Evolutionary conservation across 78 protist species (phyloP), one percentile per base, ranked within the genome.

Genomic region (Dictyostelium capitatum): DNA sequence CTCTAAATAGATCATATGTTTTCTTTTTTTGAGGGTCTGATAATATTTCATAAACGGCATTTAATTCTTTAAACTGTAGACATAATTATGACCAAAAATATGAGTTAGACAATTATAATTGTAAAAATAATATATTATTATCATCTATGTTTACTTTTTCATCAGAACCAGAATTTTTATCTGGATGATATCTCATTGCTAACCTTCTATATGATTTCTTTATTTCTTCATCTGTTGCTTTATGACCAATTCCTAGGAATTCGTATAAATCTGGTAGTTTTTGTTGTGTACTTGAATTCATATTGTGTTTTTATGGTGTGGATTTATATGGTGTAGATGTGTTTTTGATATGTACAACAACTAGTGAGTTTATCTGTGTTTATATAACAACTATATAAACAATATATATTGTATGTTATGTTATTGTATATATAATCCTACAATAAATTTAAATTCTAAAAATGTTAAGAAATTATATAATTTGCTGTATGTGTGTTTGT

Each of bases 11-110:
- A 75, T 85, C 92, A 41, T 85, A 85, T 6, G 92, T 85, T 77
- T 56, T 57, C 43, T 56, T 85, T 48, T 85, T 85, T 64, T 85
- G 92, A 17, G 92, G 92, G 41, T 85, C 83, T 48, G 92, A 85
- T 48, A 85, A 28, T 47, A 85, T 85, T 32, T 85, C 92, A 51
- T 85, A 85, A 20, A 85, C 92, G 25, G 92, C 92, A 51, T 69
- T 85, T 48, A 85, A 75, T 48, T 85, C 92, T 85, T 85, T 79
- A 59, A 85, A 85, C 92, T 85, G 50, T 46, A 47, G 30, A 23
- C 7, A 64, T 23, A 23, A 48, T 46, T 20, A 43, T 74, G 15
- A 30, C 5, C 6, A 11, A 41, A 48, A 48, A 3, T n/a, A n/a
- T n/a, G n/a, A n/a, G n/a, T n/a, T n/a, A n/a, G n/a, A n/a, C n/a